Evolutionary conservation across 495 filamentous ascomycete genomes (phyloP), one percentile per base, ranked within the genome.

Genomic region (Daldinia decipiens): DNA sequence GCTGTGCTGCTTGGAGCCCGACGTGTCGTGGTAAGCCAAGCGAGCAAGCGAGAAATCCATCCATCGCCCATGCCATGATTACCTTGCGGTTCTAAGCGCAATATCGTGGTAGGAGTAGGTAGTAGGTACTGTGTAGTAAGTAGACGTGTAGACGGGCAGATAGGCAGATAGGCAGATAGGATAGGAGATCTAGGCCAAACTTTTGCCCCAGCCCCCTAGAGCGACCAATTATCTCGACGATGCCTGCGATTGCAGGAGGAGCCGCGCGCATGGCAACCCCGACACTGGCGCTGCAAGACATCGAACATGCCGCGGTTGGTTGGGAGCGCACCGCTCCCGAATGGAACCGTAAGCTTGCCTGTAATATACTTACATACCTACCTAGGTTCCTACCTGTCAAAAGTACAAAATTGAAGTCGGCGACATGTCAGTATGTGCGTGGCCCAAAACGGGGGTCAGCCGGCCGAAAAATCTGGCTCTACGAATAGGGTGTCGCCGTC

Each of bases 231-330:
- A 62, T 58, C 43, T 56, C 63, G 55, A 59, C 12, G 59, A 32
- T 29, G 64, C 54, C 43, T 64, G 29, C 54, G 36, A 63, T 61
- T 68, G 55, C 19, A 59, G 47, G 31, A 54, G 26, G 45, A 68
- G 45, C 70, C 65, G 64, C 65, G 70, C 64, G 64, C 65, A 68
- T 68, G 64, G 55, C 52, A 53, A 32, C 56, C 64, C 56, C 57
- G 47, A 61, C 47, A 39, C 26, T 36, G 26, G 19, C 61, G 31
- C 64, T 72, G 70, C 64, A 72, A 72, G 64, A 68, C 64, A 72
- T 67, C 57, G 63, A 71, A 62, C 58, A 34, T 59, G 26, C 43
- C 59, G 70, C 66, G 60, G 60, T 65, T 65, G 65, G 60, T 56
- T 65, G 63, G 61, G 31, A 51, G 51, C 8, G 59, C 53, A 47